Evolutionary conservation across 1,139 yeast species (phyloP), one percentile per base, ranked within the genome.

Genomic region (Pichia sp.): DNA sequence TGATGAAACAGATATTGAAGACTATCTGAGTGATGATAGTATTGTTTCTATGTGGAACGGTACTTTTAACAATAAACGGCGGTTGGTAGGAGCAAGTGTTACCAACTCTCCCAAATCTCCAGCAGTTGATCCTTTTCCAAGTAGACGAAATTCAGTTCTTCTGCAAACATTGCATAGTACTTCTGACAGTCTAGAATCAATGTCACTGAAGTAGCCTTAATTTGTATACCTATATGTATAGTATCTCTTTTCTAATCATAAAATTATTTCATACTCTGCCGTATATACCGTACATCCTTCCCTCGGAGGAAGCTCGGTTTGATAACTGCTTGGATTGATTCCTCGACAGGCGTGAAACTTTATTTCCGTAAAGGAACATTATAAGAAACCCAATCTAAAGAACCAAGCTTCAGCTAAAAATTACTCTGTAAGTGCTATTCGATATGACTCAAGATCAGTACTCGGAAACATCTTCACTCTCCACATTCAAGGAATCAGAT

Each of bases 161-260:
- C 31, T 51, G 7, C 46, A 42, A 7, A 43, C 37, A 10, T 14
- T 52, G 4, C 52, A 47, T 26, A 48, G 42, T 34, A 35, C 56
- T 5, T 48, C 50, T 10, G 55, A 52, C 21, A 54, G 51, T n/a
- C 31, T 52, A 4, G 56, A 52, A 25, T 36, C 42, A 31, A 43
- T 52, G 52, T 49, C 52, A 22, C 19, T 52, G 21, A 43, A 42
- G 11, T 49, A 20, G 34, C 10, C n/a, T 12, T 15, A 15, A 33
- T 4, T 8, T 14, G 12, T 12, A 28, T 14, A 14, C 14, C 19
- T 17, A 4, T 18, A n/a, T 17, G 5, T 6, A 5, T 3, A 17
- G n/a, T 30, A 30, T 17, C 8, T 10, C 32, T 30, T 30, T 30
- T 30, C 32, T 30, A 30, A 30, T 12, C 22, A 17, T 1, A 22